Conservation (phyloP, 257 asterid species). For the Ehretia macrophylla region DNA sequence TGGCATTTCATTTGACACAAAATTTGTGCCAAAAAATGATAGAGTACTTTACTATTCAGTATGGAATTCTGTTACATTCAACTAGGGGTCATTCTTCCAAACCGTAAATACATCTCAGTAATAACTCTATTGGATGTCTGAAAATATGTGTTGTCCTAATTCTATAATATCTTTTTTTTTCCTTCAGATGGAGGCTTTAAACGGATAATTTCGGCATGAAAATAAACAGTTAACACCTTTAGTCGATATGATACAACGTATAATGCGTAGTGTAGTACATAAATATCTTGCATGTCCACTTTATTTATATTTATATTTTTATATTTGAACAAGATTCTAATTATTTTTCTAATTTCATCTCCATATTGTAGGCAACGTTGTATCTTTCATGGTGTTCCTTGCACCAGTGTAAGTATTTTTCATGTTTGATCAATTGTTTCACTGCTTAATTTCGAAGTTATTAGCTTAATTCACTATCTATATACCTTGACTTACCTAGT, state of each 20-base stretch:
- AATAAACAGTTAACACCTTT: neutral
- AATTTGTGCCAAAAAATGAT: too few relatives aligned
- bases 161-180: too few relatives aligned
- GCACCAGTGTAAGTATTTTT: conserved; percentile 60
- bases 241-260: neutral
- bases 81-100: too few relatives aligned
- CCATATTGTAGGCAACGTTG: conserved; percentile 46
- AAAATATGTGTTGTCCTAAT: too few relatives aligned
- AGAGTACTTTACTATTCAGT: too few relatives aligned
- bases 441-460: neutral
- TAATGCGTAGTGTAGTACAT: too few relatives aligned
- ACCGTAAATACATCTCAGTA: too few relatives aligned
- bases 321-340: neutral
- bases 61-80: too few relatives aligned
- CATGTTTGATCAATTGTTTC: neutral
- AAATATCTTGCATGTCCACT: neutral
- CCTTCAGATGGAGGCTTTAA: too few relatives aligned
- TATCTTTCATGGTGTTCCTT: conserved; percentile 70
- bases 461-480: too few relatives aligned
- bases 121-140: too few relatives aligned
- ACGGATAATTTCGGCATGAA: neutral
- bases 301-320: neutral
- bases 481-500: too few relatives aligned
- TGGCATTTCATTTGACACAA: neutral
- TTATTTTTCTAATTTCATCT: neutral